Conservation (phyloP, 164 flowering plant genomes). For the Paratinospora sagittata region DNA sequence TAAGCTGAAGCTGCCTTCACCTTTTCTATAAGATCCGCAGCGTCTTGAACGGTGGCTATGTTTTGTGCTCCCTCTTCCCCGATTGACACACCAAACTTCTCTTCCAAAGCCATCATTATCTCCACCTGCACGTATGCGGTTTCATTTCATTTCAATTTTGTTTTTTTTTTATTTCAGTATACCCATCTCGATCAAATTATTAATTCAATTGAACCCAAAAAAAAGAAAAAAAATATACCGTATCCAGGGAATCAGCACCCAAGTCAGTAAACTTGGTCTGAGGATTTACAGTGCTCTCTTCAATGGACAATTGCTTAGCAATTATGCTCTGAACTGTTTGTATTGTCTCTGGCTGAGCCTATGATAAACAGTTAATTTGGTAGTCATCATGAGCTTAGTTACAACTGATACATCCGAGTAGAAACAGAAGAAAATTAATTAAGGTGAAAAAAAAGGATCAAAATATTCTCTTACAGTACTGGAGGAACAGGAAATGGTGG, state of each 20-base stretch:
- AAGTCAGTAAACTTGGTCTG: conserved; percentile 53
- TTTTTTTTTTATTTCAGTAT: too few species aligned
- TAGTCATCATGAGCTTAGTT: background rate
- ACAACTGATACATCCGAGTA: background rate
- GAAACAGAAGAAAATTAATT: background rate
- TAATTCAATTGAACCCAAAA: too few species aligned
- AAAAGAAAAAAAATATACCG: conserved; percentile 20
- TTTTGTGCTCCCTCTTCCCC: conserved; percentile 59
- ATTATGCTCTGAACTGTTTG: conserved; percentile 42
- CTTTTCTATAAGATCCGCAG: conserved; percentile 60
- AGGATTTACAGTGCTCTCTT: conserved; percentile 37
- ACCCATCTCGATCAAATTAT: too few species aligned
- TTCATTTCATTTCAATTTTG: too few species aligned
- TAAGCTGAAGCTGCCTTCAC: conserved; percentile 33
- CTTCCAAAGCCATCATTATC: conserved; percentile 65
- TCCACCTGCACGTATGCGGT: conserved; percentile 21
- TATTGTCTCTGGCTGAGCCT: conserved; percentile 55
- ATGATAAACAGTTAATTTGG: background rate
- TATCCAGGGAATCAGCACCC: conserved; percentile 61
- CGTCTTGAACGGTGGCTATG: conserved; percentile 64
- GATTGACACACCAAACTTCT: conserved; percentile 49
- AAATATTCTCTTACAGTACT: conserved; percentile 20
- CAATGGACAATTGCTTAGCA: conserved; percentile 51
- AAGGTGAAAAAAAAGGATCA: background rate
- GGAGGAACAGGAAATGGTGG: conserved; percentile 38